Percentiles rank a stretch among this genome's conserved stretches.
These are phyloP conservation scores for Hemisphaericaspora lyxosophila DNA, from an alignment of 1,139 yeast species.

Conservation along the genomic window DNA sequence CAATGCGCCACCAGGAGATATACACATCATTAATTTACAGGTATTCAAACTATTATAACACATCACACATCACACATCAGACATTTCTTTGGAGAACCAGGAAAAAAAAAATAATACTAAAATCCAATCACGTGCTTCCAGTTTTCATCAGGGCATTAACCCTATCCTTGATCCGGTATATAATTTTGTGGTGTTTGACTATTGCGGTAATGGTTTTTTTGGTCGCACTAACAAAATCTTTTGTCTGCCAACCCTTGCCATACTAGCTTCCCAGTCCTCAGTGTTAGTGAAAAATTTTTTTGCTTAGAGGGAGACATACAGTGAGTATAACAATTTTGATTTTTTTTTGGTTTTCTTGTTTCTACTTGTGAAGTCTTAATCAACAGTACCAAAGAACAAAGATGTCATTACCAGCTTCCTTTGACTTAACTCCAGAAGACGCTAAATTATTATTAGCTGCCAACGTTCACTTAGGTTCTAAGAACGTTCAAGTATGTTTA, in stretches of 20 bases:
- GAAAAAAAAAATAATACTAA: no score
- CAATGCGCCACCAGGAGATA: no score
- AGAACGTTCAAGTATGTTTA: constrained; percentile 93
- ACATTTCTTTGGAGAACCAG: no score
- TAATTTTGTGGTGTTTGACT: neutral
- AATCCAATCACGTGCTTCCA: constrained; percentile 2
- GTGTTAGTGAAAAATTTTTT: constrained; percentile 3
- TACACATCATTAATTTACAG: no score
- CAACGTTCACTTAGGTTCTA: constrained; percentile 99
- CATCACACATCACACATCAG: no score
- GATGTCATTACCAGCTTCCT: constrained; percentile 88
- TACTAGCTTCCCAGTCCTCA: neutral
- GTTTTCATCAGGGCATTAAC: constrained; percentile 1
- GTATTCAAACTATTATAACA: no score
- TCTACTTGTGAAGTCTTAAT: constrained; percentile 7
- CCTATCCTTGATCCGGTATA: constrained; percentile 2
- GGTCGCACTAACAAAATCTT: neutral
- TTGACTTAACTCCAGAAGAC: constrained; percentile 95
- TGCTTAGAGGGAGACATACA: constrained; percentile 1
- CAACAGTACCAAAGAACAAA: constrained; percentile 15
- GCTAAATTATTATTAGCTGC: constrained; percentile 99
- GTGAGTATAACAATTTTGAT: neutral
- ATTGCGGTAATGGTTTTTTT: constrained; percentile 1
- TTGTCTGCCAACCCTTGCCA: neutral
- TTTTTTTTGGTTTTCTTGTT: constrained; percentile 5